Evolutionary conservation across 768 basidiomycete species (phyloP), one percentile per base, ranked within the genome.

Genomic region (Ramaria sp.): DNA sequence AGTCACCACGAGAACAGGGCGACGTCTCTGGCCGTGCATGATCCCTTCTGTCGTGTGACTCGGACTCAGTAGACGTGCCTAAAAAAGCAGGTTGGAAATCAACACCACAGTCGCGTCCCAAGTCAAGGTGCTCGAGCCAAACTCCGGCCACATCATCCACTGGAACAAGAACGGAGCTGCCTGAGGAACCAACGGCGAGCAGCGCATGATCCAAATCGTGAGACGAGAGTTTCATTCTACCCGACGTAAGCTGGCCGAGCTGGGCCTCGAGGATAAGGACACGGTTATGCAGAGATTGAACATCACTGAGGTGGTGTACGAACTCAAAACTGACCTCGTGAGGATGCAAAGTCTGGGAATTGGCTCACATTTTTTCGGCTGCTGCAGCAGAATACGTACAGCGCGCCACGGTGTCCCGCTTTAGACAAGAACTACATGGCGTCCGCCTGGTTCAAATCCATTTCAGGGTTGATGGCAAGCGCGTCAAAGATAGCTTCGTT

Each of bases 271-370:
- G 77, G 57, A 80, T 76, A 30, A 85, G 79, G 30, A 90, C 75
- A 12, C 88, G 80, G 68, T 91, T 91, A 64, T 91, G 86, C 41
- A 91, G 75, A 1, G 87, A 87, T 64, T 91, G 88, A 1, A 91
- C 73, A 68, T 91, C 89, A 45, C 84, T 86, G 63, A 1, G 39
- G 34, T 39, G 61, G 59, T 24, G 11, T 49, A 5, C 17, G 30
- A 20, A 19, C 30, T 57, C 48, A 53, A 19, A 17, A 5, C 37
- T 50, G 5, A 2, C 27, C 27, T 34, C 17, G 49, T 19, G 22
- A 53, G 34, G 17, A 22, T 33, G 57, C 22, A n/a, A 24, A 43
- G 15, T 11, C 22, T 30, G 57, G 38, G 19, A 41, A 38, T 6
- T 61, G 51, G 39, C 83, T 52, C 58, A 86, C 82, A 91, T 83